Evolutionary conservation across 164 flowering plant species (phyloP).

Genomic region (Taxillus chinensis): DNA sequence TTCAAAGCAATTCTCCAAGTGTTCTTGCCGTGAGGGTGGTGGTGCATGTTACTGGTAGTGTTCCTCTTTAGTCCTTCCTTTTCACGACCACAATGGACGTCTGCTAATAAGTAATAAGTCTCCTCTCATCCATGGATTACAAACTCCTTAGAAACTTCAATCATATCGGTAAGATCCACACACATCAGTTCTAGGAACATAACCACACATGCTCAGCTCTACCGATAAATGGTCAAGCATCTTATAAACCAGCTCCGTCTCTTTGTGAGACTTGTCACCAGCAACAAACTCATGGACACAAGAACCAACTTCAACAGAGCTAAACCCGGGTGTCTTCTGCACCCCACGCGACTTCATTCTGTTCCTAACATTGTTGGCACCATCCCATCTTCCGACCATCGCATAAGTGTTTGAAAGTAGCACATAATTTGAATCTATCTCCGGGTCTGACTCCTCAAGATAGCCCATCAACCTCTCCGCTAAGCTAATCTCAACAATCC

Average conservation of each 20-base stretch:
- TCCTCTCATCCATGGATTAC: too few species aligned
- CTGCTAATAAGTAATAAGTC: too few species aligned
- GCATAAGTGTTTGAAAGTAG: constrained; percentile 56
- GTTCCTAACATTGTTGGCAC: constrained; percentile 40
- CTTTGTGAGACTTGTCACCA: constrained; percentile 39
- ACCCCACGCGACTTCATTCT: constrained; percentile 48
- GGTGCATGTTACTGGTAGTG: too few species aligned
- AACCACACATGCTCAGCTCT: constrained; percentile 26
- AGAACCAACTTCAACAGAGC: constrained; percentile 44
- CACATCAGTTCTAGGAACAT: constrained; percentile 19
- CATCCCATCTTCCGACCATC: constrained; percentile 46
- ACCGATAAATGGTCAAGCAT: constrained; percentile 28
- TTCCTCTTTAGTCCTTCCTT: too few species aligned
- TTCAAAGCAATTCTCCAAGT: too few species aligned
- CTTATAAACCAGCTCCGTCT: constrained; percentile 23
- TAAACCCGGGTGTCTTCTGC: constrained; percentile 44
- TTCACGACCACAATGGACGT: too few species aligned
- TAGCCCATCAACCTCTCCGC: constrained; percentile 41
- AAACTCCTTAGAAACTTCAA: constrained; percentile 1
- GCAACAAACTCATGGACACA: constrained; percentile 38
- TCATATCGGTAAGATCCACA: constrained; percentile 7
- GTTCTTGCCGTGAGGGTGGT: too few species aligned
- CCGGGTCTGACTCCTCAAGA: constrained; percentile 31
- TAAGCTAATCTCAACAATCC: constrained; percentile 26
- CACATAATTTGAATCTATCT: constrained; percentile 39